These are phyloP conservation scores for Rhytidiadelphus loreus DNA, from an alignment of 225 moss, liverwort and hornwort species.

Conservation along the genomic window DNA sequence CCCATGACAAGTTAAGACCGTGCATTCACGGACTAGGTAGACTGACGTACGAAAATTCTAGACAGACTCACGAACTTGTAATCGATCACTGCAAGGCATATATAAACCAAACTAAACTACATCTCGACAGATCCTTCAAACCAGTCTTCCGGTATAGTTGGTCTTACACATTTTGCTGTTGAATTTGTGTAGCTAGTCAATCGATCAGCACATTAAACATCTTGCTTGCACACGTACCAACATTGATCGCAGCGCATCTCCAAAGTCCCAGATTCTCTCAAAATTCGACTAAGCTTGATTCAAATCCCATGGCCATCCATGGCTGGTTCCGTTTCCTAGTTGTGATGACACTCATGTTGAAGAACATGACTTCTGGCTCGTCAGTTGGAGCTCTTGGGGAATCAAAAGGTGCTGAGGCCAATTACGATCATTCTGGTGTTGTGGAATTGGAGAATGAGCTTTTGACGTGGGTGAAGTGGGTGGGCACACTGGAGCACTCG, in stretches of 20 bases:
- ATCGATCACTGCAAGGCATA: neutral
- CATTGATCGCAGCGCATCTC: neutral
- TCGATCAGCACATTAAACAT: neutral
- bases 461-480: slow-evolving; percentile 14
- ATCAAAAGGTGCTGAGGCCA: no score
- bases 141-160: neutral
- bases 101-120: neutral
- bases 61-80: neutral
- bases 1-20: neutral
- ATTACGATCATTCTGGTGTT: neutral
- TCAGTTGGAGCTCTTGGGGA: neutral
- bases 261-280: neutral
- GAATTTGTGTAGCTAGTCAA: neutral
- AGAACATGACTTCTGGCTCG: neutral
- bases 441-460: neutral
- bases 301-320: neutral
- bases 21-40: slow-evolving; percentile 8
- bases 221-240: no score
- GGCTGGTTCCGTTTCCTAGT: neutral
- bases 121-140: neutral
- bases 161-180: neutral
- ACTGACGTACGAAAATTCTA: neutral
- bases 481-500: slow-evolving; percentile 4
- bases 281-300: neutral
- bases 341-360: neutral